phyloP scores from a whole-genome alignment of 306 rosid species.

The Spatholobus suberectus region DNA sequence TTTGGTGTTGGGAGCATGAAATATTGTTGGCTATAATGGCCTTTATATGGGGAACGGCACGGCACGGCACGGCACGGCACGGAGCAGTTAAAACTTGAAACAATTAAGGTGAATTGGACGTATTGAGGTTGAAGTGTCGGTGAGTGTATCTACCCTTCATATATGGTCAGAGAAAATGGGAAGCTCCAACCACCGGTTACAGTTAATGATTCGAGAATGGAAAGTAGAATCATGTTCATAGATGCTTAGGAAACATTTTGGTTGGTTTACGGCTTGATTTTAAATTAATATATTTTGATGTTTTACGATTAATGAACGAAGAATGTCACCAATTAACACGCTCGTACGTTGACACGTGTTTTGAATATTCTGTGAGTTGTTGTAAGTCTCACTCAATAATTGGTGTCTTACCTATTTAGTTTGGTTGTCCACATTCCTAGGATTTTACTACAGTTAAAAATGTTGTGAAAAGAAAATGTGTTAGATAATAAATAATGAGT shows the following conservation, averaged over 20 bases:
- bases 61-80: no score
- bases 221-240: background rate
- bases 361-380: background rate
- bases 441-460: background rate
- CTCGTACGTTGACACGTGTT: background rate
- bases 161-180: background rate
- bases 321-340: background rate
- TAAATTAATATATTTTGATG: background rate
- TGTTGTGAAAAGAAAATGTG: background rate
- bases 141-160: constrained; percentile 15
- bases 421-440: background rate
- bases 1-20: background rate
- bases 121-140: background rate
- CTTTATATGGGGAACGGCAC: background rate
- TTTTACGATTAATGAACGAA: background rate
- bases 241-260: background rate
- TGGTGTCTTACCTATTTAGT: background rate
- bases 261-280: background rate
- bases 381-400: background rate
- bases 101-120: background rate
- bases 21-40: background rate
- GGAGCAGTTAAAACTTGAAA: background rate
- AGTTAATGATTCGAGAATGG: background rate
- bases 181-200: constrained; percentile 19
- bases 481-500: background rate